These are phyloP conservation scores for Zalerion maritima DNA, from an alignment of 495 filamentous ascomycete species.

Conservation along the genomic window DNA sequence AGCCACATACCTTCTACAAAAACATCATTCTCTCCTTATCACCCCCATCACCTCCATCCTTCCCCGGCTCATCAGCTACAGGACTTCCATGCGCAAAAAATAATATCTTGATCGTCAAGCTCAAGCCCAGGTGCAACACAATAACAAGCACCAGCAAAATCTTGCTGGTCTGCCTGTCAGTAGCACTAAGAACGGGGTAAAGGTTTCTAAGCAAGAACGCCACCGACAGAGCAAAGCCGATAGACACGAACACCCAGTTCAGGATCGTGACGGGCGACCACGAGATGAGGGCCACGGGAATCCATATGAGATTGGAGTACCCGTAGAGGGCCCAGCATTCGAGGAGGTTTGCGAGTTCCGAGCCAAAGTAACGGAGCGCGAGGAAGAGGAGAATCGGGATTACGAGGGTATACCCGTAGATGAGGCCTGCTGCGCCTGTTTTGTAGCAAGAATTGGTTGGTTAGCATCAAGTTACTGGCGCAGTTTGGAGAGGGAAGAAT, in stretches of 20 bases:
- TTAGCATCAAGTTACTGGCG: neutral
- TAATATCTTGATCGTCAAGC: constrained; percentile 84
- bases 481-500: constrained; percentile 1
- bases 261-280: constrained; percentile 73
- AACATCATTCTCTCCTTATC: constrained; percentile 12
- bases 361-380: constrained; percentile 83
- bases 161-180: constrained; percentile 82
- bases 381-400: constrained; percentile 79
- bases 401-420: constrained; percentile 85
- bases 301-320: constrained; percentile 92
- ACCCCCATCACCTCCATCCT: constrained; percentile 17
- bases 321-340: constrained; percentile 93
- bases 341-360: constrained; percentile 72
- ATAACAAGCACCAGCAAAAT: constrained; percentile 73
- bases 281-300: constrained; percentile 80
- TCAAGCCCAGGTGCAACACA: constrained; percentile 68
- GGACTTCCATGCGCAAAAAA: constrained; percentile 84
- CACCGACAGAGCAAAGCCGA: constrained; percentile 77
- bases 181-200: constrained; percentile 85
- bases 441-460: neutral
- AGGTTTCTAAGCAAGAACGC: constrained; percentile 83
- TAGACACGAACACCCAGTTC: constrained; percentile 84
- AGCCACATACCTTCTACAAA: too few relatives aligned
- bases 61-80: constrained; percentile 38
- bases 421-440: constrained; percentile 66